Evolutionary conservation across 768 basidiomycete genomes (phyloP), one percentile per base, ranked within the genome.

Genomic region (Nevesoporus exiguus): DNA sequence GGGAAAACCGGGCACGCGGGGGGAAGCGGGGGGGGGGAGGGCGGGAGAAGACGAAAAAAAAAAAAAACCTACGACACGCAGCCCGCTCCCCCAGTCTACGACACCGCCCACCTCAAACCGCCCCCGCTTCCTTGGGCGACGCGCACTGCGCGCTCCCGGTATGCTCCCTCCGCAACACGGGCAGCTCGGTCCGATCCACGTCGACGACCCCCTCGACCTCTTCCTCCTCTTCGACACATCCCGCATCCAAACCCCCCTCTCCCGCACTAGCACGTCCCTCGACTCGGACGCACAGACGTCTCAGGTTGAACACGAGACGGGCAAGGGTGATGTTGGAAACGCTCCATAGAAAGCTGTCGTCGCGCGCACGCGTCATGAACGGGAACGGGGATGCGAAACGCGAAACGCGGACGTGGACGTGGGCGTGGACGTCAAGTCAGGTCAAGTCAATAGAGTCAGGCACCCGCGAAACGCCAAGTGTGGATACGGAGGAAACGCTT

Each of bases 261-360:
- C n/a, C n/a, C n/a, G n/a, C n/a, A n/a, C n/a, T n/a, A n/a, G n/a
- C 27, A 8, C 8, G 27, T 29, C 5, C 5, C 27, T 8, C 27
- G 27, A 4, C 27, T 29, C 10, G 21, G 0, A n/a, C n/a, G 4
- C 61, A 50, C 7, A 63, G 11, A 1, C 66, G 59, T 34, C 74
- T 66, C 19, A 73, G 47, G 36, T 74, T 67, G 29, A 75, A 39
- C 36, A 74, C 66, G 24, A 75, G 67, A 29, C 63, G 63, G 0
- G 74, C 58, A 1, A 72, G 61, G 15, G 67, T 67, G 5, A 71
- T 56, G 27, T 72, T 74, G 36, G 63, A 61, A 21, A 66, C 42
- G 31, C 73, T 68, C 74, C 74, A 75, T 10, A 71, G 47, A 55
- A 74, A 67, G 52, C 74, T 75, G 37, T 3, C n/a, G n/a, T n/a